phyloP scores from a whole-genome alignment of 805 yeast genomes.

The Candida koratica region DNA sequence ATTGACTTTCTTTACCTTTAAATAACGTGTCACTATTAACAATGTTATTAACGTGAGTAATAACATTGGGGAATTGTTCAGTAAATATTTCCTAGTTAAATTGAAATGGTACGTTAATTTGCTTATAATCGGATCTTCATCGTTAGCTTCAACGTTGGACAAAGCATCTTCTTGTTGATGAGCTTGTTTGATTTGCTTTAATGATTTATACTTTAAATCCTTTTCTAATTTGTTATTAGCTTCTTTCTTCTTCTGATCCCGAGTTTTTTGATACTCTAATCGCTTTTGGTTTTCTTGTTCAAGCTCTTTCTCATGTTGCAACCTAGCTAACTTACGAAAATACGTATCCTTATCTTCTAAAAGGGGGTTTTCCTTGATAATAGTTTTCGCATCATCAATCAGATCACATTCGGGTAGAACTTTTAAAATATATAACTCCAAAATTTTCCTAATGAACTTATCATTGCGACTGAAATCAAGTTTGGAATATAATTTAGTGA shows the following conservation, averaged over 20 bases:
- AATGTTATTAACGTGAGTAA: conserved; percentile 20
- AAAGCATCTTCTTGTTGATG: conserved; percentile 1
- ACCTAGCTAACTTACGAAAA: conserved; percentile 9
- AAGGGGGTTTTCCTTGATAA: conserved; percentile 23
- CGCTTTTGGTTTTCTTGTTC: conserved; percentile 18
- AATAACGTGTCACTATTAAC: conserved; percentile 19
- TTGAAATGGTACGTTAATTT: conserved; percentile 18
- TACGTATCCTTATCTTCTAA: conserved; percentile 13
- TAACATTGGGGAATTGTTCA: conserved; percentile 27
- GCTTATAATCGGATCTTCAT: conserved; percentile 13
- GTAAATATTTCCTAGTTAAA: conserved; percentile 21
- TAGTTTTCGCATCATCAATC: conserved; percentile 23
- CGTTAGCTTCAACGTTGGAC: conserved; percentile 7
- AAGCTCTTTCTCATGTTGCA: conserved; percentile 11
- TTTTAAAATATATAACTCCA: conserved; percentile 33
- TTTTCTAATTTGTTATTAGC: conserved; percentile 16
- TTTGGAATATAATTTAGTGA: conserved; percentile 11
- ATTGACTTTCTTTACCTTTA: conserved; percentile 24
- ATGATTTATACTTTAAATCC: conserved; percentile 27
- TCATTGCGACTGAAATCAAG: conserved; percentile 11
- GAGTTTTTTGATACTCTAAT: conserved; percentile 19
- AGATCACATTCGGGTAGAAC: conserved; percentile 30
- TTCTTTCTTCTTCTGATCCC: conserved; percentile 19
- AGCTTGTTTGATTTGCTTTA: conserved; percentile 21
- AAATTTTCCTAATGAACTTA: conserved; percentile 18